phyloP scores from a whole-genome alignment of 257 asterid genomes.

The Rhazya stricta region DNA sequence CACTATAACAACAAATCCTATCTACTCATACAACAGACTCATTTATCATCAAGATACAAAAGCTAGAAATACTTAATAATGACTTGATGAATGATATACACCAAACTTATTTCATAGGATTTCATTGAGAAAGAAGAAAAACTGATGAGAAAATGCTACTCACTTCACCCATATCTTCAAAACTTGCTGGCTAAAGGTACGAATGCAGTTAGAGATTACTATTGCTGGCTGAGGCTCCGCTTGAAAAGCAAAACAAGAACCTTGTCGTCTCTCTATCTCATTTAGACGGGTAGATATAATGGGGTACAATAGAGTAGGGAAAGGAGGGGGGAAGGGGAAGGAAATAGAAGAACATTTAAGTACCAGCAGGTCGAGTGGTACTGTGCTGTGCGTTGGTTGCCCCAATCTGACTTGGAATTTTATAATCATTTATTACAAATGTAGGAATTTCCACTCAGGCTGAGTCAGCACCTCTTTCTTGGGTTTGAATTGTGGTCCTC shows the following conservation, averaged over 20 bases:
- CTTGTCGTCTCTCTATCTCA: neutral
- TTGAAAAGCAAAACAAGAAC: neutral
- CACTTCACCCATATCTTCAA: slow-evolving; percentile 46
- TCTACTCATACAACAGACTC: neutral
- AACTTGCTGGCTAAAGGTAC: neutral
- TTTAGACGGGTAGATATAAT: neutral
- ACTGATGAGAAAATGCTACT: slow-evolving; percentile 8
- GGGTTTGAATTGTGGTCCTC: neutral
- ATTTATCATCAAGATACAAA: neutral
- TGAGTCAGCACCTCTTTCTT: slow-evolving; percentile 35
- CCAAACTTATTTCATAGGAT: neutral
- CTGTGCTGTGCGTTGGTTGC: neutral
- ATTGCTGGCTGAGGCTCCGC: neutral
- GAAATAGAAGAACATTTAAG: neutral
- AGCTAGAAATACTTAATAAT: neutral
- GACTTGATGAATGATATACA: neutral
- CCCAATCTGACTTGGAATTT: slow-evolving; percentile 28
- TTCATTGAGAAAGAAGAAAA: neutral
- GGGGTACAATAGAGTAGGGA: neutral
- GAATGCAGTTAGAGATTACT: neutral
- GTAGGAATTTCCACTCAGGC: slow-evolving; percentile 21
- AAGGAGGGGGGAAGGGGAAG: neutral
- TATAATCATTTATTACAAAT: slow-evolving; percentile 22
- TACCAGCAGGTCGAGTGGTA: neutral
- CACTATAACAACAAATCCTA: too few species aligned